A percentile compares a stretch with the other conserved stretches of the same genome.
phyloP scores from a whole-genome alignment of 345 rosid species.

The Linum tenue region DNA sequence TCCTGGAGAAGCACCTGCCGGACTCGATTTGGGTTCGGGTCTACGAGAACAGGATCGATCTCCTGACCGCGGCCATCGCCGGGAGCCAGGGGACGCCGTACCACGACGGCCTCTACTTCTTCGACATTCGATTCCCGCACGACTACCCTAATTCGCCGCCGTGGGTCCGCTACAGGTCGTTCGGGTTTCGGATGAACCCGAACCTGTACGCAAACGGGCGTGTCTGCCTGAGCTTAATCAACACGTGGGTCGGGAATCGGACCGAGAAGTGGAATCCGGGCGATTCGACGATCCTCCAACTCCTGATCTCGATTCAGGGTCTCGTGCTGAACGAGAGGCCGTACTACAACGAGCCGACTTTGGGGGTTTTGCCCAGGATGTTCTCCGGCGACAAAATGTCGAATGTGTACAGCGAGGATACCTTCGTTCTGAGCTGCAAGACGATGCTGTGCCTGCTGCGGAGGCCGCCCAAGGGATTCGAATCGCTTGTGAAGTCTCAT shows the following conservation, averaged over 20 bases:
- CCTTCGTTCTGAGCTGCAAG: conserved; percentile 32
- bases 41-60: conserved; percentile 44
- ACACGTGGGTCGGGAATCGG: conserved; percentile 39
- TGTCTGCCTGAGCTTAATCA: conserved; percentile 47
- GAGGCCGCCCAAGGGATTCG: conserved; percentile 37
- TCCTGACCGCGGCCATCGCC: conserved; percentile 37
- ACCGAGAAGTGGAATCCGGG: conserved; percentile 42
- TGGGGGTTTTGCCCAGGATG: conserved; percentile 4
- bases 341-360: conserved; percentile 41
- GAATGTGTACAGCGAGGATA: conserved; percentile 26
- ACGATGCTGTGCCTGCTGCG: conserved; percentile 22
- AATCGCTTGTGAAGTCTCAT: conserved; percentile 27
- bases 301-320: conserved; percentile 48
- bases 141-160: conserved; percentile 49
- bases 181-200: conserved; percentile 52
- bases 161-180: conserved; percentile 30
- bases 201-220: conserved; percentile 37
- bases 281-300: conserved; percentile 40
- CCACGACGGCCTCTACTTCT: conserved; percentile 59
- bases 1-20: conserved; percentile 40
- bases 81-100: conserved; percentile 54
- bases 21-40: conserved; percentile 44
- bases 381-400: conserved; percentile 24
- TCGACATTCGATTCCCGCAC: conserved; percentile 49
- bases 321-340: conserved; percentile 51